Base-by-base conservation (phyloP, 495 filamentous ascomycete genomes). In the Talaromyces thailandensis region DNA sequence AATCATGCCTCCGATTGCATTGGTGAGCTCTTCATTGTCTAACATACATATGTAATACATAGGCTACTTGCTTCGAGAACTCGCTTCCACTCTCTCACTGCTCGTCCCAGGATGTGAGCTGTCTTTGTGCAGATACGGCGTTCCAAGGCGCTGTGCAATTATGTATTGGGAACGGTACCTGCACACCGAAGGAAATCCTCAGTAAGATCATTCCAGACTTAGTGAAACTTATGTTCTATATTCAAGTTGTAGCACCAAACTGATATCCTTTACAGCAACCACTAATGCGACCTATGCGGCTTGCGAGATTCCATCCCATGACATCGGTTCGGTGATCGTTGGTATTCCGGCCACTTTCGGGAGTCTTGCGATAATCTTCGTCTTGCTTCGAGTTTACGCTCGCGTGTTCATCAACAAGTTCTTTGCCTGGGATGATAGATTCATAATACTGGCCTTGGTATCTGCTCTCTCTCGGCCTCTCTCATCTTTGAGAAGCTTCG, bases 361-460 rank as follows among this genome's bases (percentile, higher is more conserved):
- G 8, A 66, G 64, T 63, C 59, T 70, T 18, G 66, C 66, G 37
- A 31, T 70, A 6, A 62, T 70, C 2, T 62, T 67, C 61, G 66
- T 68, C 12, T n/a, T 56, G 6, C 16, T 64, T 55, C 66, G 68
- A 9, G 32, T 67, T 32, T 35, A 59, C 23, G 62, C 64, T 31
- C 64, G 68, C 1, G 31, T 62, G 1, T 62, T 61, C 4, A 66
- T 67, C 37, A 67, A 66, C 25, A 63, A 64, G 50, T 57, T 60
- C 2, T 64, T 70, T 45, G 66, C 66, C 18, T 63, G 64, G 63
- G 68, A 70, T 32, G 68, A 70, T 52, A 63, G 57, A 12, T 50
- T 70, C 4, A 66, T 68, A 24, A 23, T 70, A 32, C 55, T 64
- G 28, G 68, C 66, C 7, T 32, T 68, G 61, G 64, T 60, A 31